Conservation (phyloP, 129 eudicot species). For the Flaveria brownii region DNA sequence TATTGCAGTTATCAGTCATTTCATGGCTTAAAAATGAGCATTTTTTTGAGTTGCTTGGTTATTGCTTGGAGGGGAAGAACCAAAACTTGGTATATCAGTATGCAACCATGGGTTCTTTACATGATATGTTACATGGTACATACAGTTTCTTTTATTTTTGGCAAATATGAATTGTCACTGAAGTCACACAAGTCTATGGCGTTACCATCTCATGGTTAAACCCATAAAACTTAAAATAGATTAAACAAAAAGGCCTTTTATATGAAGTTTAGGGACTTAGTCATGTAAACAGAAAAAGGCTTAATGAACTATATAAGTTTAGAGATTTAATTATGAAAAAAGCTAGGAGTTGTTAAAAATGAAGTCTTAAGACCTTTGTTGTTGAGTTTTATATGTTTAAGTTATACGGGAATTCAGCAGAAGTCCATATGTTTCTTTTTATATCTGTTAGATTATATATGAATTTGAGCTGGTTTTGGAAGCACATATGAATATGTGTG, state of each 20-base stretch:
- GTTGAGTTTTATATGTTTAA: too few species aligned
- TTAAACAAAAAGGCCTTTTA: not conserved
- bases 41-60: constrained; percentile 70
- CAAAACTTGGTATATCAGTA: constrained; percentile 54
- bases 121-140: constrained; percentile 90
- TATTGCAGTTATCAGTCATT: constrained; percentile 67
- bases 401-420: not conserved
- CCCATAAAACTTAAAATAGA: not conserved
- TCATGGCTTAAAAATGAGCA: constrained; percentile 62
- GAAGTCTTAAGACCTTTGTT: too few species aligned
- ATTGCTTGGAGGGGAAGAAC: constrained; percentile 72
- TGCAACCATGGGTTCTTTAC: constrained; percentile 92
- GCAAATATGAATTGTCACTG: not conserved
- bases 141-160: not conserved
- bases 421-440: not conserved
- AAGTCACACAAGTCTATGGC: too few species aligned
- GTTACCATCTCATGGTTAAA: not conserved
- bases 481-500: constrained; percentile 4
- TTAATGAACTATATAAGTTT: too few species aligned
- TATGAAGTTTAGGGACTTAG: not conserved
- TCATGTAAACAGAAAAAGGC: not conserved
- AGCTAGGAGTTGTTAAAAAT: too few species aligned
- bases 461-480: not conserved
- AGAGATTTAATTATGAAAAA: too few species aligned
- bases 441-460: not conserved